Evolutionary conservation across 768 basidiomycete species (phyloP), one percentile per base, ranked within the genome.

Genomic region (Hypholoma sublateritium): DNA sequence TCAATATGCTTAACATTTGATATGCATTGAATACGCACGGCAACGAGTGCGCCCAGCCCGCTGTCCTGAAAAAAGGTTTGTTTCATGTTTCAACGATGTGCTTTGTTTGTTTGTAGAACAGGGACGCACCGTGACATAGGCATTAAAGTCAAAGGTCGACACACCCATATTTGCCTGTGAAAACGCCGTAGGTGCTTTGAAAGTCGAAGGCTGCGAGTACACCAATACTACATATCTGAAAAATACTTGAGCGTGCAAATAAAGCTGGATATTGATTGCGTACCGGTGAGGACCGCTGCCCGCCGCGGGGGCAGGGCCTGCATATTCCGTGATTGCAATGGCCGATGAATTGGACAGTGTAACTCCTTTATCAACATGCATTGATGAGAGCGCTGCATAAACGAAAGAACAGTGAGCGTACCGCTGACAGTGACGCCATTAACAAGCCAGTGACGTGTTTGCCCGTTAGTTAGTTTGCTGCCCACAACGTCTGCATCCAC

Each of bases 391-490:
- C 16, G 43, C 14, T 42, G 16, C 14, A 41, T 16, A 6, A 21
- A 34, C 24, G 41, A 19, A 39, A 22, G 16, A 32, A 34, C 55
- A 24, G 37, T 8, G 24, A 17, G 39, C 64, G 28, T 60, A 83
- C 84, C 72, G 21, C 67, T 62, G 39, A 88, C 56, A 3, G 75
- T 76, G 16, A 82, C 89, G 21, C 79, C 76, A 68, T 92, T 91
- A 58, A 86, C 82, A 47, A 93, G 82, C 91, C 90, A 93, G 74
- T 93, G 92, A 53, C 88, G 81, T 49, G 84, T 90, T 61, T 86
- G 84, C 17, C 83, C 86, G 8, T 74, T 70, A 36, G 77, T 69
- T 53, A 83, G 72, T 60, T 87, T 77, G 47, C 80, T 72, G 37
- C 90, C 89, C 36, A 87, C 86, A 21, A 80, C 66, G 57, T 84